Conservation (phyloP, 2,329 filamentous ascomycete species). For the Bimuria novae-zelandiae region DNA sequence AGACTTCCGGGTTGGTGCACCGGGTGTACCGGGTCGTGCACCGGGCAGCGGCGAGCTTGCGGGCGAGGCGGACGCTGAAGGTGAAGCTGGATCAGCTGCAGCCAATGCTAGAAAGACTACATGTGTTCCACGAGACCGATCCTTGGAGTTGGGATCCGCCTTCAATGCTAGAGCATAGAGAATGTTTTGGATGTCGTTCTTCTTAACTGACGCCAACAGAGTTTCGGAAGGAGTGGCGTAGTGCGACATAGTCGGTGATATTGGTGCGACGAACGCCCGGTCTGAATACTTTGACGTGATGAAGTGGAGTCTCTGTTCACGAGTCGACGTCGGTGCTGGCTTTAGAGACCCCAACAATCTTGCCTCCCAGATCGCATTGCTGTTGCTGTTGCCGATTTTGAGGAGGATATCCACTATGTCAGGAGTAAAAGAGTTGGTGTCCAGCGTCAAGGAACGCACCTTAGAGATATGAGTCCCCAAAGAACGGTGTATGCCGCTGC, state of each 20-base stretch:
- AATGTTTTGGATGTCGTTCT: conserved; percentile 91
- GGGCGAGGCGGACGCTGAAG: conserved; percentile 55
- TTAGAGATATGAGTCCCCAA: conserved; percentile 98
- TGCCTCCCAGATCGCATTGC: conserved; percentile 96
- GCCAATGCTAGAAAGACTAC: conserved; percentile 89
- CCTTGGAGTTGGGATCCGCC: conserved; percentile 78
- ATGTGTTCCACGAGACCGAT: conserved; percentile 86
- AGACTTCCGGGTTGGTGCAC: conserved; percentile 51
- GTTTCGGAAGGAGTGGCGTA: conserved; percentile 84
- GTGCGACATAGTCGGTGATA: conserved; percentile 74
- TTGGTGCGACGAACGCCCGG: conserved; percentile 76
- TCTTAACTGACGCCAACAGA: conserved; percentile 89
- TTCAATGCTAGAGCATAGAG: conserved; percentile 85
- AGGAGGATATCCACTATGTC: conserved; percentile 95
- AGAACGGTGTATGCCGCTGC: conserved; percentile 94
- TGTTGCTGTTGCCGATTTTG: conserved; percentile 88
- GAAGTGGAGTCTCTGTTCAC: conserved; percentile 90
- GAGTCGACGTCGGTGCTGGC: conserved; percentile 74
- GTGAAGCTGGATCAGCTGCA: conserved; percentile 86
- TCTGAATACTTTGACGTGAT: conserved; percentile 96
- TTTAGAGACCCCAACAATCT: conserved; percentile 75
- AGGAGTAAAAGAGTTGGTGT: conserved; percentile 93
- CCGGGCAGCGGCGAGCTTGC: conserved; percentile 50
- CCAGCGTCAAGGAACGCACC: conserved; percentile 89
- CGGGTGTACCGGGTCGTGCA: conserved; percentile 49